Conservation (phyloP, 805 yeast species). For the Wickerhamiella kazuoi region DNA sequence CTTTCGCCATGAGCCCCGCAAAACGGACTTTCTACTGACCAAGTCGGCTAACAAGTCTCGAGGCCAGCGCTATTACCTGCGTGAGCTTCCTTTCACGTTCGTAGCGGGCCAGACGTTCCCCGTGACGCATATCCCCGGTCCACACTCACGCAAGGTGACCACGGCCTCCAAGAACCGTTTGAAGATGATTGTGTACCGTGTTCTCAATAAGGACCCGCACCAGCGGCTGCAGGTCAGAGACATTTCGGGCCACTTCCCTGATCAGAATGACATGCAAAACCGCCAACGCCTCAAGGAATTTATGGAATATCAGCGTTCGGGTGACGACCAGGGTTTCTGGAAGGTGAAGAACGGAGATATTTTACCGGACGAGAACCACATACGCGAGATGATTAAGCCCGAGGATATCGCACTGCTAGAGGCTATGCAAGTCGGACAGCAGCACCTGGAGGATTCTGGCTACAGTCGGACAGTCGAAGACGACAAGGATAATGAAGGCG, state of each 20-base stretch:
- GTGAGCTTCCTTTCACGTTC: constrained; percentile 54
- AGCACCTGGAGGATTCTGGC: constrained; percentile 64
- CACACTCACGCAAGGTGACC: constrained; percentile 90
- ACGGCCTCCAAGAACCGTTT: constrained; percentile 79
- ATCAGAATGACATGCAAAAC: constrained; percentile 92
- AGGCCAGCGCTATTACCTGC: constrained; percentile 49
- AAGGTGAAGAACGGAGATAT: constrained; percentile 52
- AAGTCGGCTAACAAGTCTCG: constrained; percentile 56
- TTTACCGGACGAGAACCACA: constrained; percentile 58
- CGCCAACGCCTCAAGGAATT: constrained; percentile 90
- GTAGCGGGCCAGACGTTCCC: constrained; percentile 89
- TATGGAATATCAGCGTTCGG: constrained; percentile 91
- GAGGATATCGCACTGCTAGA: constrained; percentile 80
- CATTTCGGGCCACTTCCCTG: constrained; percentile 84
- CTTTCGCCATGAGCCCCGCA: constrained; percentile 61
- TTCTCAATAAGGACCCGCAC: constrained; percentile 55
- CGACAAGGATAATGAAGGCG: constrained; percentile 27
- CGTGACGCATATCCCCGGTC: constrained; percentile 90
- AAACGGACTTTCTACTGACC: constrained; percentile 68
- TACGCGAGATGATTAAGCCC: constrained; percentile 71
- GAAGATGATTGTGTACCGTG: constrained; percentile 84
- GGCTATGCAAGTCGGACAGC: constrained; percentile 89
- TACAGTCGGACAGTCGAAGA: constrained; percentile 28
- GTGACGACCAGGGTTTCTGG: constrained; percentile 92
- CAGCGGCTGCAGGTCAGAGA: constrained; percentile 71